A percentile compares a stretch with the other conserved stretches of the same genome.
Evolutionary conservation across 164 flowering plant genomes (phyloP).

Genomic region (Vitis cinerea): DNA sequence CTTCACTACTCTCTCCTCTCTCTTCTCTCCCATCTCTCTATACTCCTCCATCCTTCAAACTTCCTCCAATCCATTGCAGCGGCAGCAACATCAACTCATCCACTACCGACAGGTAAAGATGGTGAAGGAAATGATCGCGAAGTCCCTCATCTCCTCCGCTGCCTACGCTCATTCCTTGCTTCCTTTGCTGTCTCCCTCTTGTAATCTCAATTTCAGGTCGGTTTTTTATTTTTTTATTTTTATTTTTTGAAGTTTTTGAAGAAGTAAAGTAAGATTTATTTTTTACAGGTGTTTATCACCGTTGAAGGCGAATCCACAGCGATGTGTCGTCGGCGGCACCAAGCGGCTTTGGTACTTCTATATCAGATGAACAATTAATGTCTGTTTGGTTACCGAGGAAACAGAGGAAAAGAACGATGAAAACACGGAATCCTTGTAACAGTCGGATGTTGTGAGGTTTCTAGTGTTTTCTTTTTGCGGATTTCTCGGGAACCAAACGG

Average conservation of each 20-base stretch:
- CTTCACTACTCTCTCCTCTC: background rate
- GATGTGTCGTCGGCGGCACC: background rate
- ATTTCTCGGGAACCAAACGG: background rate
- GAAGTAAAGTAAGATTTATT: background rate
- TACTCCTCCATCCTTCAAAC: background rate
- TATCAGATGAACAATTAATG: background rate
- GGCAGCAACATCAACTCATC: background rate
- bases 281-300: conserved; percentile 10
- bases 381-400: background rate
- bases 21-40: background rate
- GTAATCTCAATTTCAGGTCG: conserved; percentile 15
- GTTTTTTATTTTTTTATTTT: no score
- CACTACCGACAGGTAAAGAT: no score
- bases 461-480: background rate
- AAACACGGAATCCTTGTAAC: background rate
- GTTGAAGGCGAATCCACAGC: background rate
- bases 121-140: conserved; percentile 10
- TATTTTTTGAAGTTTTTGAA: no score
- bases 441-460: no score
- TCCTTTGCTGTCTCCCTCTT: conserved; percentile 14
- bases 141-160: conserved; percentile 13
- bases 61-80: background rate
- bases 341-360: no score
- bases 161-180: background rate
- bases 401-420: background rate